Evolutionary conservation across 2,329 filamentous ascomycete species (phyloP).

Genomic region (Fusarium equiseti): DNA sequence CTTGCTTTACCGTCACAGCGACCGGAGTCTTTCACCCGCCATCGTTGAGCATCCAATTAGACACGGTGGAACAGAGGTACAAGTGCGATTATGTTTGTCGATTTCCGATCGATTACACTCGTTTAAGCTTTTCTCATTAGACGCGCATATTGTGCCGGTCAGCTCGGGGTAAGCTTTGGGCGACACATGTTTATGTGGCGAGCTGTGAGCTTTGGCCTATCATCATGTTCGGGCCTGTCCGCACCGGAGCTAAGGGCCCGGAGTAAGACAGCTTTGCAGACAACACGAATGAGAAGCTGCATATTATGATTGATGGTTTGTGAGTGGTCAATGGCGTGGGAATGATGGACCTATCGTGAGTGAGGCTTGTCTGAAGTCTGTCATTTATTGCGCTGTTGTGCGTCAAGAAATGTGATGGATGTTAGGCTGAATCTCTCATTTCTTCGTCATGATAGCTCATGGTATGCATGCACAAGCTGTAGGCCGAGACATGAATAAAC

Average conservation of each 20-base stretch:
- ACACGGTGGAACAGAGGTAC: background rate
- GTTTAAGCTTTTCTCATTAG: background rate
- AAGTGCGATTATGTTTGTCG: background rate
- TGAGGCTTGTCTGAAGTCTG: background rate
- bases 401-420: background rate
- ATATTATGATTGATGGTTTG: fast-evolving
- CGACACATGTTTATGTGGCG: background rate
- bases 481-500: no score
- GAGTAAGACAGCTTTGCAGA: fast-evolving
- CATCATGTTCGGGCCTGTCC: background rate
- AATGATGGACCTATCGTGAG: background rate
- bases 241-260: constrained; percentile 18
- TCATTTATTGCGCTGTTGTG: background rate
- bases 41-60: background rate
- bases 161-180: background rate
- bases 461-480: background rate
- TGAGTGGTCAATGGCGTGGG: background rate
- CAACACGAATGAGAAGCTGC: background rate
- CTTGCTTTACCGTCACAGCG: background rate
- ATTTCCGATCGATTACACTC: background rate
- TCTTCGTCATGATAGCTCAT: background rate
- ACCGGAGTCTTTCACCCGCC: background rate
- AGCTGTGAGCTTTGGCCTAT: background rate
- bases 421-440: background rate
- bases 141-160: background rate